Conservation (phyloP, 805 yeast species). For the Wickerhamia fluorescens region DNA sequence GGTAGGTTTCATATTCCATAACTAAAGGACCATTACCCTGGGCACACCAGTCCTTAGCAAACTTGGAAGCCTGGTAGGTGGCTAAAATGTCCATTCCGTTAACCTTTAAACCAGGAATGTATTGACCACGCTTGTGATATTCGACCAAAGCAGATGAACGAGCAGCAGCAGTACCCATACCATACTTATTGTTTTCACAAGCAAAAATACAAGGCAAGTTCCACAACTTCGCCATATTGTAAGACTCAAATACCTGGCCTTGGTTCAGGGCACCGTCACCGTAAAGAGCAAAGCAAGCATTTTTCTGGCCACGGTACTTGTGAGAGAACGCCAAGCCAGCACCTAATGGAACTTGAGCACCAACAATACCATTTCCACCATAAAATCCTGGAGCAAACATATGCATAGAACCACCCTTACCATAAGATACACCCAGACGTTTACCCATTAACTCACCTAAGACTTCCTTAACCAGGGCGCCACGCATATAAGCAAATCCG, state of each 20-base stretch:
- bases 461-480: slow-evolving; percentile 83
- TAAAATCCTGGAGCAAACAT: slow-evolving; percentile 93
- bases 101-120: slow-evolving; percentile 96
- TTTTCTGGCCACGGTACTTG: slow-evolving; percentile 74
- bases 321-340: slow-evolving; percentile 98
- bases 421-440: slow-evolving; percentile 89
- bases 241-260: slow-evolving; percentile 97
- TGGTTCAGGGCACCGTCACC: slow-evolving; percentile 99
- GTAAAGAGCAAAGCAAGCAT: slow-evolving; percentile 81
- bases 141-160: slow-evolving; percentile 96
- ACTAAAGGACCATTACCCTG: slow-evolving; percentile 95
- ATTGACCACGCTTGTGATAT: slow-evolving; percentile 98
- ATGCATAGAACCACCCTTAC: slow-evolving; percentile 99
- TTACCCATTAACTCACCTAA: slow-evolving; percentile 96
- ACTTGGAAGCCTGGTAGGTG: slow-evolving; percentile 90
- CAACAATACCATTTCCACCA: slow-evolving; percentile 99
- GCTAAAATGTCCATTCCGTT: slow-evolving; percentile 99
- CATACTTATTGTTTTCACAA: slow-evolving; percentile 98
- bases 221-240: slow-evolving; percentile 99
- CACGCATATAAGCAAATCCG: slow-evolving; percentile 96
- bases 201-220: slow-evolving; percentile 90
- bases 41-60: slow-evolving; percentile 93
- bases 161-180: slow-evolving; percentile 98
- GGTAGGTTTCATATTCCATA: slow-evolving; percentile 94
- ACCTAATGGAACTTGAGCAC: slow-evolving; percentile 98